Evolutionary conservation across 1,139 yeast genomes (phyloP), one percentile per base, ranked within the genome.

Genomic region (Sugiyamaella paludigena): DNA sequence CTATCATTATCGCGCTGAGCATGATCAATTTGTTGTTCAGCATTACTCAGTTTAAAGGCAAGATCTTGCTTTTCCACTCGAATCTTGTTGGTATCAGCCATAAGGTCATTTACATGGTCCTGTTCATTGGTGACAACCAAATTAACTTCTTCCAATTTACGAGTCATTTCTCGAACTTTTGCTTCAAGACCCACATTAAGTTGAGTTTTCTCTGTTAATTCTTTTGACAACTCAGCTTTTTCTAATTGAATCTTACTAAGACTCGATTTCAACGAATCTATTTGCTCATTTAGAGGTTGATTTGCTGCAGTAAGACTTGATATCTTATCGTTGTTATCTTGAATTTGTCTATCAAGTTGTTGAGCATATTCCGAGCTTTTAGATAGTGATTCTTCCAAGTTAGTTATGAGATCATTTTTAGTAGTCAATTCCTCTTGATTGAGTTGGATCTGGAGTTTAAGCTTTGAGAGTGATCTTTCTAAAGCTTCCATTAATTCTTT

Each of bases 11-110:
- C 51, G 7, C 34, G 44, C 15, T 39, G 37, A 8, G 34, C 24
- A 30, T 47, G 47, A 40, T 33, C 41, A 8, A 43, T 15, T 10
- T 43, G 44, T 34, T 47, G 50, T 33, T 47, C 47, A 10, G 37
- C 26, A 19, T 26, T 24, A n/a, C 26, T 7, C 16, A 47, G 27
- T 26, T 43, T 38, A 27, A 47, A 10, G 12, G 24, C 27, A 4
- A 47, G 42, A 11, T 47, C 47, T 24, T 47, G 50, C 24, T 47
- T 43, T n/a, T 42, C 44, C 24, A 30, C 28, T 26, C 32, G 31
- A 10, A 47, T 16, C 13, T 36, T 35, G 10, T 41, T 30, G 12
- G 15, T 31, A 4, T 34, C 31, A 6, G 47, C 7, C 32, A 47
- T 12, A 7, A 43, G 13, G 12, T 38, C 44, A 12, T 37, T 12